Evolutionary conservation across 371 early-diverging fungal genomes (phyloP).

Genomic region (Mucor velutinosus): DNA sequence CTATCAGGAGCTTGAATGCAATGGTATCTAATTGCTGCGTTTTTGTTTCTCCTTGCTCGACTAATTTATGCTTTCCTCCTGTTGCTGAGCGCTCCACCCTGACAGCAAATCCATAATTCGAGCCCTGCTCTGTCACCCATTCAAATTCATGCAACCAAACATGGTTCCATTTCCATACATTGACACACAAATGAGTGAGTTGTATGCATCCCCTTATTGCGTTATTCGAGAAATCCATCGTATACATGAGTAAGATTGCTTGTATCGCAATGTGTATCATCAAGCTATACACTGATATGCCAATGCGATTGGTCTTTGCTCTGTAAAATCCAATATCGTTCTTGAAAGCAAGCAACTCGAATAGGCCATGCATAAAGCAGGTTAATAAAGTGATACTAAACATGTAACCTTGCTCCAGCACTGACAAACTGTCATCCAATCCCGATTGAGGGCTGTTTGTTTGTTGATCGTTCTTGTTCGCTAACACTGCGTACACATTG

Average conservation of each 20-base stretch:
- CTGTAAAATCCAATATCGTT: constrained; percentile 95
- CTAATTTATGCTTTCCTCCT: constrained; percentile 31
- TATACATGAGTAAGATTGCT: constrained; percentile 82
- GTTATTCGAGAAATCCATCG: constrained; percentile 86
- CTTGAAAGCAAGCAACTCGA: constrained; percentile 95
- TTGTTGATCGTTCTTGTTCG: constrained; percentile 64
- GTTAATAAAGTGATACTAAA: constrained; percentile 83
- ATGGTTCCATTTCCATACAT: constrained; percentile 38
- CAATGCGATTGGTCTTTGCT: constrained; percentile 76
- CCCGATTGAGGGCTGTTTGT: constrained; percentile 70
- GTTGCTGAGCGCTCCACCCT: not conserved
- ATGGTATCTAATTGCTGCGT: constrained; percentile 88
- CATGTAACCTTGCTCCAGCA: constrained; percentile 74
- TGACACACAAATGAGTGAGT: constrained; percentile 72
- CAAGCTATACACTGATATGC: constrained; percentile 86
- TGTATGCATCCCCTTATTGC: constrained; percentile 89
- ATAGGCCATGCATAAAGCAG: constrained; percentile 81
- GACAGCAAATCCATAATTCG: not conserved
- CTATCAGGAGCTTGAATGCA: constrained; percentile 84
- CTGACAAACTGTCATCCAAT: constrained; percentile 60
- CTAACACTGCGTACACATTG: constrained; percentile 61
- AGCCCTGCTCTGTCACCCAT: not conserved
- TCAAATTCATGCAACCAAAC: constrained; percentile 25
- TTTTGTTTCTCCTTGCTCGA: constrained; percentile 66
- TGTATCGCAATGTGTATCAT: constrained; percentile 85